Conservation (phyloP, 2,329 filamentous ascomycete genomes). For the Venturiaceae sp. region DNA sequence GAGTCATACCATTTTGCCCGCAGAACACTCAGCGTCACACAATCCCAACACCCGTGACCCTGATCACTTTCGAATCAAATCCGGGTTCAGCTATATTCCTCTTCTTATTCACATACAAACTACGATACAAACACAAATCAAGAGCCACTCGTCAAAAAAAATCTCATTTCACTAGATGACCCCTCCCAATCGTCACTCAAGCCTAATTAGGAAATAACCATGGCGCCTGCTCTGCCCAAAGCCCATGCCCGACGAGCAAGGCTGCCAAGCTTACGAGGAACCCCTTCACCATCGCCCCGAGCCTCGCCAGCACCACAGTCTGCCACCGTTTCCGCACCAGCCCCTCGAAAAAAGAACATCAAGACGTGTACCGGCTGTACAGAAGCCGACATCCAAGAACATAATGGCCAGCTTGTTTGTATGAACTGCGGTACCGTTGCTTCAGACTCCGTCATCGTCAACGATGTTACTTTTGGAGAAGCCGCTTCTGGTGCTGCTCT, state of each 20-base stretch:
- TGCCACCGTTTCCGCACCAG: neutral
- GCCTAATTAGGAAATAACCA: neutral
- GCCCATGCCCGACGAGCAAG: neutral
- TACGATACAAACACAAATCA: neutral
- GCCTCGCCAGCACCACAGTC: neutral
- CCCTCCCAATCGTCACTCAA: neutral
- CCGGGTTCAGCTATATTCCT: neutral
- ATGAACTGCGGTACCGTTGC: slow-evolving; percentile 76
- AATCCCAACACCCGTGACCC: neutral
- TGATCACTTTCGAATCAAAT: neutral
- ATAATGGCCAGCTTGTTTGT: slow-evolving; percentile 43
- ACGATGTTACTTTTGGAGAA: slow-evolving; percentile 88
- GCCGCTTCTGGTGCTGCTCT: slow-evolving; percentile 75
- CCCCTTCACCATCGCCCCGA: neutral
- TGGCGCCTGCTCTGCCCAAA: neutral
- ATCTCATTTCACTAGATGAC: neutral
- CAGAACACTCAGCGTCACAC: neutral
- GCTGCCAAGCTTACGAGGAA: slow-evolving; percentile 2
- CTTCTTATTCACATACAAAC: neutral
- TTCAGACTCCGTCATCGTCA: slow-evolving; percentile 79
- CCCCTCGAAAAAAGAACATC: neutral
- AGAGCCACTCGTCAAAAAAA: neutral
- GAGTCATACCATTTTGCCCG: neutral
- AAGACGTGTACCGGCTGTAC: neutral
- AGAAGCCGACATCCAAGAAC: neutral